Evolutionary conservation across 352 stramenopile genomes (phyloP).

Genomic region (Phytophthora capsici): DNA sequence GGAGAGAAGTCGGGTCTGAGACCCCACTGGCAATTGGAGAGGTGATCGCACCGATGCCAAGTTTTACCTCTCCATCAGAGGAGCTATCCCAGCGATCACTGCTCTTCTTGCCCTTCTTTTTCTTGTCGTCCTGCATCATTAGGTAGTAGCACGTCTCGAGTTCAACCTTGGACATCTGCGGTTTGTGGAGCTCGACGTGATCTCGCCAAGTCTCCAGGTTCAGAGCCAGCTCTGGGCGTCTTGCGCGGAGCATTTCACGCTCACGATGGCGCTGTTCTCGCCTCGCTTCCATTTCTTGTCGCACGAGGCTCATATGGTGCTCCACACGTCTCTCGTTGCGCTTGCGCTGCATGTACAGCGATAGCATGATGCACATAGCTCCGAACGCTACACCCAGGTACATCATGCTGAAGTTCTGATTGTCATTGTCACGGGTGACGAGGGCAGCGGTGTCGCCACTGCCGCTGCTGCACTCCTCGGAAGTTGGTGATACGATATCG

Average conservation of each 20-base stretch:
- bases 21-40: conserved; percentile 21
- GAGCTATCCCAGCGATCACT: conserved; percentile 15
- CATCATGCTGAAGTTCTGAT: conserved; percentile 30
- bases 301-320: conserved; percentile 29
- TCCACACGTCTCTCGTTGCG: conserved; percentile 36
- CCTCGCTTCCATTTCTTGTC: conserved; percentile 31
- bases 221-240: conserved; percentile 33
- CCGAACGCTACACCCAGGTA: conserved; percentile 43
- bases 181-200: conserved; percentile 46
- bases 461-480: conserved; percentile 15
- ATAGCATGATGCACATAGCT: conserved; percentile 35
- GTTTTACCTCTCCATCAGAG: conserved; percentile 22
- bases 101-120: conserved; percentile 25
- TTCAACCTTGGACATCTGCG: conserved; percentile 40
- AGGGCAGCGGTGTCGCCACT: conserved; percentile 1
- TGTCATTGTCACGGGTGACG: conserved; percentile 7
- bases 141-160: conserved; percentile 44
- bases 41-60: conserved; percentile 12
- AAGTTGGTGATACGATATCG: conserved; percentile 23
- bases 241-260: conserved; percentile 34
- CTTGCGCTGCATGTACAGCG: conserved; percentile 52
- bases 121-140: conserved; percentile 41
- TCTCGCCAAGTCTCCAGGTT: conserved; percentile 44
- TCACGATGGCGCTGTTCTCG: conserved; percentile 28
- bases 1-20: conserved; percentile 12